These are phyloP conservation scores for Metarhizium sp. DNA, from an alignment of 2,329 filamentous ascomycete genomes.

Conservation along the genomic window DNA sequence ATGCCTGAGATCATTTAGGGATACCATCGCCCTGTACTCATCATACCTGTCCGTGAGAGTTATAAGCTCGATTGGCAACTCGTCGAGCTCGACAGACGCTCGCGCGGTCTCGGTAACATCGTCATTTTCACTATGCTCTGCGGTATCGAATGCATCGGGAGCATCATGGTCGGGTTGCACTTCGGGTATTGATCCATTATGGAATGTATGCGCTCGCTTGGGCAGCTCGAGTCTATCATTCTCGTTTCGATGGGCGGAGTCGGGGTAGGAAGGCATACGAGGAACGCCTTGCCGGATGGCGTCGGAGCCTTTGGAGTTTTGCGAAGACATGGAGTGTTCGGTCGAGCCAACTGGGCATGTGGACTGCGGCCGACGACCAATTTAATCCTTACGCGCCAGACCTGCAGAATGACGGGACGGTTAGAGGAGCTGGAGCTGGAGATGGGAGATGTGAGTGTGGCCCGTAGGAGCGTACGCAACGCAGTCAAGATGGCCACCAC, in stretches of 20 bases:
- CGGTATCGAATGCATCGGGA: slow-evolving; percentile 41
- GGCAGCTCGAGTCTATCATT: slow-evolving; percentile 22
- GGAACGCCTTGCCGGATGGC: slow-evolving; percentile 20
- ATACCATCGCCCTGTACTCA: not conserved
- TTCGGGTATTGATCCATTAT: slow-evolving; percentile 23
- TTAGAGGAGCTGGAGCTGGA: not conserved
- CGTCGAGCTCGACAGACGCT: slow-evolving; percentile 65
- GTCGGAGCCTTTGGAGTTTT: slow-evolving; percentile 16
- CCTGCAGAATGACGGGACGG: not conserved
- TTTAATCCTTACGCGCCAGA: not conserved
- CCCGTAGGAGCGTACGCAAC: too few relatives aligned
- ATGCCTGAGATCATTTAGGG: not conserved
- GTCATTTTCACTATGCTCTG: slow-evolving; percentile 30
- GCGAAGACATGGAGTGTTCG: slow-evolving; percentile 24
- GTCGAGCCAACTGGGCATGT: slow-evolving; percentile 13
- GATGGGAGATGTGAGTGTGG: too few relatives aligned
- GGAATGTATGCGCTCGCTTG: slow-evolving; percentile 39
- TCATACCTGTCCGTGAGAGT: slow-evolving; percentile 77
- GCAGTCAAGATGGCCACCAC: too few relatives aligned
- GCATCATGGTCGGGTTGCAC: slow-evolving; percentile 16
- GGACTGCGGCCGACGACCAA: not conserved
- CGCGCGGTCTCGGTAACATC: slow-evolving; percentile 37
- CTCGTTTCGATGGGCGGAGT: slow-evolving; percentile 17
- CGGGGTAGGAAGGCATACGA: slow-evolving; percentile 21
- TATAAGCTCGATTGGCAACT: slow-evolving; percentile 87